These are phyloP conservation scores for Coniochaeta ligniaria DNA, from an alignment of 2,329 filamentous ascomycete genomes.

Conservation along the genomic window DNA sequence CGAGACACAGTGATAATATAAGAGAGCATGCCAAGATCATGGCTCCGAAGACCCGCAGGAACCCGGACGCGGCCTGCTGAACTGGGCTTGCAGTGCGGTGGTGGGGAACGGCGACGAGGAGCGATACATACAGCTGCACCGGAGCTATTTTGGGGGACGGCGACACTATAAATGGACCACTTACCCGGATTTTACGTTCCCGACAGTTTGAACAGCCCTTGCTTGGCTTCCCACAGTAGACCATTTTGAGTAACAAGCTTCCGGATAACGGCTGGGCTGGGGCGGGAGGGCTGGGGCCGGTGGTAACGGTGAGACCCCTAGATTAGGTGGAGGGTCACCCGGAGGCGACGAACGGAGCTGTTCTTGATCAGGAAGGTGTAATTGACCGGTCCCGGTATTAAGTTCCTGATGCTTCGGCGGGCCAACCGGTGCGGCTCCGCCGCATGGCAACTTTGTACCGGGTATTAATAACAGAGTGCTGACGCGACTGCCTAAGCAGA, in stretches of 20 bases:
- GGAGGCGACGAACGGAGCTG: not conserved
- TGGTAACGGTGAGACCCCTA: not conserved
- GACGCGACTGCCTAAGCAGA: not conserved
- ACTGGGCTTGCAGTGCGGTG: constrained; percentile 2
- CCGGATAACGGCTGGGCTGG: not conserved
- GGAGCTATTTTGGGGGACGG: not conserved
- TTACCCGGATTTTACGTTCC: constrained; percentile 48
- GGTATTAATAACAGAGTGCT: not conserved
- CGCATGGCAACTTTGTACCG: not conserved
- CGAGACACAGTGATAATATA: not conserved
- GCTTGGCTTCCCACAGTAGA: constrained; percentile 51
- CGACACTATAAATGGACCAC: constrained; percentile 16
- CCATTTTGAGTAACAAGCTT: constrained; percentile 29
- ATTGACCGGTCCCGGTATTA: not conserved
- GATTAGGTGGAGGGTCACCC: too few relatives aligned
- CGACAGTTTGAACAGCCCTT: constrained; percentile 49
- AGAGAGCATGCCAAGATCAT: not conserved
- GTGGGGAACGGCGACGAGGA: not conserved
- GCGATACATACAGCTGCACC: not conserved
- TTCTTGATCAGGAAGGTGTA: not conserved
- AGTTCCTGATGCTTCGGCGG: not conserved
- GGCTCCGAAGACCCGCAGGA: not conserved
- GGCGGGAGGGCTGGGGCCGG: not conserved
- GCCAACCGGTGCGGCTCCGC: not conserved
- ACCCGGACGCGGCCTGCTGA: not conserved